Conservation (phyloP, 164 flowering plant species). For the Dillenia turbinata region DNA sequence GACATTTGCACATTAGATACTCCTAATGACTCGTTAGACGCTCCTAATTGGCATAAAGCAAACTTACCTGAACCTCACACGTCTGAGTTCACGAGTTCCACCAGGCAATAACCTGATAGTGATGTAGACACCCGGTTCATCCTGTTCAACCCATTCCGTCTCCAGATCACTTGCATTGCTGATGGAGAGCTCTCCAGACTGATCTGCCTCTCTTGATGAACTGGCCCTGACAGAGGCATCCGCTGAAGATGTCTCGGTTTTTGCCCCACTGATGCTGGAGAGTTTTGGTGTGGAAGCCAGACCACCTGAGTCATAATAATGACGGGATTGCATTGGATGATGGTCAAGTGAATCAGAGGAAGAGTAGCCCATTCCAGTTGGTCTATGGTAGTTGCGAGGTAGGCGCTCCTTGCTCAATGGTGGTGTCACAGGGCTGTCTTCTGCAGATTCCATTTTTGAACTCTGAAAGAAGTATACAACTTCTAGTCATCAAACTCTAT, state of each 20-base stretch:
- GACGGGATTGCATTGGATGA: slow-evolving; percentile 37
- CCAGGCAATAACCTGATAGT: slow-evolving; percentile 57
- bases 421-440: slow-evolving; percentile 82
- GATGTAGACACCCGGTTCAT: slow-evolving; percentile 76
- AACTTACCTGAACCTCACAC: slow-evolving; percentile 65
- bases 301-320: slow-evolving; percentile 28
- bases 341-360: slow-evolving; percentile 87
- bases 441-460: slow-evolving; percentile 61
- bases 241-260: slow-evolving; percentile 59
- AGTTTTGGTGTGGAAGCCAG: slow-evolving; percentile 58
- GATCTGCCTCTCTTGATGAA: slow-evolving; percentile 78
- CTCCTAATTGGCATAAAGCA: background rate
- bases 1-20: too few species aligned
- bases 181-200: slow-evolving; percentile 76
- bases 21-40: too few species aligned
- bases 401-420: slow-evolving; percentile 67
- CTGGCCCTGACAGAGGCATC: slow-evolving; percentile 80
- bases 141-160: slow-evolving; percentile 77
- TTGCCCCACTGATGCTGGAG: slow-evolving; percentile 51
- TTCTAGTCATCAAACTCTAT: too few species aligned
- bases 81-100: slow-evolving; percentile 62
- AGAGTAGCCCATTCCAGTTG: slow-evolving; percentile 59
- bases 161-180: slow-evolving; percentile 94
- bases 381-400: slow-evolving; percentile 51
- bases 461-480: slow-evolving; percentile 31